Percentiles rank a stretch among this genome's conserved stretches.
Evolutionary conservation across 73 alveolate species (phyloP).

Genomic region (Blepharisma japonicum): DNA sequence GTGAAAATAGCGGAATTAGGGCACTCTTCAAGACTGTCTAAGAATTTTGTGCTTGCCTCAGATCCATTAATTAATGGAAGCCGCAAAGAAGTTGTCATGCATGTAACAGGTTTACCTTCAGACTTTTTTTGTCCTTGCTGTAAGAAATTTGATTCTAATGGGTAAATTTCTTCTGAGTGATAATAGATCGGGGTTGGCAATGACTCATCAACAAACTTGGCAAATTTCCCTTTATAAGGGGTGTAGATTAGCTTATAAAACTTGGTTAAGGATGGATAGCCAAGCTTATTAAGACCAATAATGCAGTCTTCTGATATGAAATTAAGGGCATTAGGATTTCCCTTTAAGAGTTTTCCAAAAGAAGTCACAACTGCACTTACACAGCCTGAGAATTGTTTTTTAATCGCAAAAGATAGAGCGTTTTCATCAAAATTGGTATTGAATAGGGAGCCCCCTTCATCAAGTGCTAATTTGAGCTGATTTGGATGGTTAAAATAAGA

Average conservation of each 20-base stretch:
- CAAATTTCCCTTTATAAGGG: too few relatives aligned
- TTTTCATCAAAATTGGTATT: neutral
- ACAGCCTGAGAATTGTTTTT: neutral
- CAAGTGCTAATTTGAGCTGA: neutral
- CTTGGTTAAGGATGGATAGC: too few relatives aligned
- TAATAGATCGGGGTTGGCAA: too few relatives aligned
- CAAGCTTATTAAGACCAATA: too few relatives aligned
- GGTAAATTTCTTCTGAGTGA: too few relatives aligned
- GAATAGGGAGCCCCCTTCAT: neutral
- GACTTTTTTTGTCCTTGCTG: too few relatives aligned
- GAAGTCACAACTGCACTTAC: neutral
- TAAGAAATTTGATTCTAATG: too few relatives aligned
- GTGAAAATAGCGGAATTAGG: neutral
- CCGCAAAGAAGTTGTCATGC: neutral
- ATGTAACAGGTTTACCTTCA: neutral
- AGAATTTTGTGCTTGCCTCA: neutral
- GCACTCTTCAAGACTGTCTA: neutral
- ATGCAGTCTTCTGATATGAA: too few relatives aligned
- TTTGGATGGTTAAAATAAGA: constrained; percentile 12
- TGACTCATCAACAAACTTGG: too few relatives aligned
- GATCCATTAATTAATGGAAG: neutral
- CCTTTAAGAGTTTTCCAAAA: too few relatives aligned
- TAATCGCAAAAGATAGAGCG: neutral
- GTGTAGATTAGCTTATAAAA: too few relatives aligned
- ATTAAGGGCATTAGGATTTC: too few relatives aligned